A percentile compares a stretch with the other conserved stretches of the same genome.
Evolutionary conservation across 2,329 filamentous ascomycete species (phyloP).

Genomic region (Botrytis cinerea): DNA sequence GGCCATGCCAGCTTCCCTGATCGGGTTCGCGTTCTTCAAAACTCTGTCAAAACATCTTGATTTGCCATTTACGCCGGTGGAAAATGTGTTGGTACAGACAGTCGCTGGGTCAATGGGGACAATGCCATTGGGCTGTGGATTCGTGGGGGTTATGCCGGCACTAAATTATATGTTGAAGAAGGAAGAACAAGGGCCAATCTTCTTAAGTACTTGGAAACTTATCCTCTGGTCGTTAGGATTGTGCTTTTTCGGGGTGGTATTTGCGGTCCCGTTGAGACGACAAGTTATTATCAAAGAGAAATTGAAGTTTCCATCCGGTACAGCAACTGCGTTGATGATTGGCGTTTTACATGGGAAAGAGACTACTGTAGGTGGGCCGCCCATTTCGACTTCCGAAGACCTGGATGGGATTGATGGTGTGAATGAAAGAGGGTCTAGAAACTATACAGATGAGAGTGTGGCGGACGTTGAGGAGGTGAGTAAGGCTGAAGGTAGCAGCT

Average conservation of each 20-base stretch:
- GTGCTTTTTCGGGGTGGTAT: conserved; percentile 95
- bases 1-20: conserved; percentile 93
- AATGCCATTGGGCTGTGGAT: conserved; percentile 94
- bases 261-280: conserved; percentile 85
- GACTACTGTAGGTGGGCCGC: conserved; percentile 28
- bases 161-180: conserved; percentile 80
- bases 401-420: neutral
- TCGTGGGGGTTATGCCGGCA: conserved; percentile 91
- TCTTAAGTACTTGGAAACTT: conserved; percentile 72
- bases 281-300: conserved; percentile 94
- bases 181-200: conserved; percentile 76
- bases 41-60: conserved; percentile 69
- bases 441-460: conserved; percentile 23
- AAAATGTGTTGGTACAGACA: conserved; percentile 95
- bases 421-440: neutral
- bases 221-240: conserved; percentile 90
- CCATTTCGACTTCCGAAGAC: conserved; percentile 13
- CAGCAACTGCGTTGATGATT: conserved; percentile 92
- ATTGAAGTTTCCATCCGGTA: conserved; percentile 91
- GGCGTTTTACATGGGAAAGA: conserved; percentile 76
- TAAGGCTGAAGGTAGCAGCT: conserved; percentile 36
- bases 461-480: conserved; percentile 36
- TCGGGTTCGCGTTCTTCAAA: conserved; percentile 94
- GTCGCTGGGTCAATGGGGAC: conserved; percentile 94
- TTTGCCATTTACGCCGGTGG: conserved; percentile 86